Percentiles rank a stretch among this genome's conserved stretches.
phyloP scores from a whole-genome alignment of 305 asterid genomes.

The Stenogyne calaminthoides region DNA sequence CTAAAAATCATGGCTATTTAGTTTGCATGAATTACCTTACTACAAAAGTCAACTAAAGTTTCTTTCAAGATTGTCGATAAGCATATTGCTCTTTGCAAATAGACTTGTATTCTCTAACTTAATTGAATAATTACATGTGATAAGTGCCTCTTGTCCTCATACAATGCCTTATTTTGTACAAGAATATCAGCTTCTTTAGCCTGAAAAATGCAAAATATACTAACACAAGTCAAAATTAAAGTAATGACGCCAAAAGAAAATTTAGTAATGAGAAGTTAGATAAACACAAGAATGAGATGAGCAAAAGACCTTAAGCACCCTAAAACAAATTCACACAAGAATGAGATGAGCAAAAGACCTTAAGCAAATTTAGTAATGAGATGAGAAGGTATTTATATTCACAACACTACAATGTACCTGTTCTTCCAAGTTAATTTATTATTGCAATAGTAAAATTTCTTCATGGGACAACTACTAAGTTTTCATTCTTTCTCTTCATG shows the following conservation, averaged over 20 bases:
- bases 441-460: too few species aligned
- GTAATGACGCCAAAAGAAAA: slow-evolving; percentile 13
- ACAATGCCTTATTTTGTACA: slow-evolving; percentile 70
- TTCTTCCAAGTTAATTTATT: too few species aligned
- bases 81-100: slow-evolving; percentile 4
- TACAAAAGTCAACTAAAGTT: not conserved
- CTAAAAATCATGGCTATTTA: not conserved
- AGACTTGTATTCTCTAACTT: slow-evolving; percentile 10
- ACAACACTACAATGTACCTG: too few species aligned
- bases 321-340: too few species aligned
- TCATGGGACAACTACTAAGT: too few species aligned
- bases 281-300: slow-evolving; percentile 42
- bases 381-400: too few species aligned
- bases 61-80: not conserved
- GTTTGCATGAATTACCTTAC: slow-evolving; percentile 12
- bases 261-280: slow-evolving; percentile 27
- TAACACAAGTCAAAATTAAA: not conserved
- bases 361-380: too few species aligned
- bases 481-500: too few species aligned
- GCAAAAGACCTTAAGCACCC: slow-evolving; percentile 91
- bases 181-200: slow-evolving; percentile 95
- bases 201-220: slow-evolving; percentile 41
- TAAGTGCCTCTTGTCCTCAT: slow-evolving; percentile 91
- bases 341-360: too few species aligned
- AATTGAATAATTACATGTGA: slow-evolving; percentile 69